Percentiles rank a stretch among this genome's conserved stretches.
phyloP scores from a whole-genome alignment of 345 rosid species.

The Pistacia vera region DNA sequence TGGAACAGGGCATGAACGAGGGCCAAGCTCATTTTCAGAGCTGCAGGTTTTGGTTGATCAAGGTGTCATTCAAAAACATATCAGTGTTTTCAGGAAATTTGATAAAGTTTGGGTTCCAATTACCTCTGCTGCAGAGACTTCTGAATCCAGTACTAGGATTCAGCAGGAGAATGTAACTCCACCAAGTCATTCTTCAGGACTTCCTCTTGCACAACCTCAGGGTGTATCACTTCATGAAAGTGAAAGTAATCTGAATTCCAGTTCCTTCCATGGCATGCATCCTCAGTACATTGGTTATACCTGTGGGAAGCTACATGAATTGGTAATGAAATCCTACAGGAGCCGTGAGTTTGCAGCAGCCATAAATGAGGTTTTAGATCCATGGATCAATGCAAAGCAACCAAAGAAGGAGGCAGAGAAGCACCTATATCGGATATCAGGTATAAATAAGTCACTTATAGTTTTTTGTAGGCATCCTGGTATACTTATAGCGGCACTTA shows the following conservation, averaged over 20 bases:
- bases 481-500: not conserved
- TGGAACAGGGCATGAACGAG: constrained; percentile 92
- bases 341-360: constrained; percentile 96
- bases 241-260: constrained; percentile 31
- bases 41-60: constrained; percentile 74
- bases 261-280: constrained; percentile 64
- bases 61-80: constrained; percentile 64
- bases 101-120: constrained; percentile 95
- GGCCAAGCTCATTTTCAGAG: constrained; percentile 74
- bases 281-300: constrained; percentile 96
- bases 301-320: constrained; percentile 89
- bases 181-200: constrained; percentile 43
- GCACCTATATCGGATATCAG: constrained; percentile 75
- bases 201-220: constrained; percentile 30
- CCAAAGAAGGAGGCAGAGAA: constrained; percentile 88
- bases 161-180: constrained; percentile 34
- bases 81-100: constrained; percentile 86
- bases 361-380: constrained; percentile 94
- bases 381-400: constrained; percentile 93
- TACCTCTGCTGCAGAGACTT: constrained; percentile 42
- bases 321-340: constrained; percentile 96
- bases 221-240: constrained; percentile 32
- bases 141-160: constrained; percentile 41
- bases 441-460: constrained; percentile 39
- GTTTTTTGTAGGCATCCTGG: not conserved